Conservation (phyloP, 1,284 basidiomycete genomes). For the Lentinus polychrous region DNA sequence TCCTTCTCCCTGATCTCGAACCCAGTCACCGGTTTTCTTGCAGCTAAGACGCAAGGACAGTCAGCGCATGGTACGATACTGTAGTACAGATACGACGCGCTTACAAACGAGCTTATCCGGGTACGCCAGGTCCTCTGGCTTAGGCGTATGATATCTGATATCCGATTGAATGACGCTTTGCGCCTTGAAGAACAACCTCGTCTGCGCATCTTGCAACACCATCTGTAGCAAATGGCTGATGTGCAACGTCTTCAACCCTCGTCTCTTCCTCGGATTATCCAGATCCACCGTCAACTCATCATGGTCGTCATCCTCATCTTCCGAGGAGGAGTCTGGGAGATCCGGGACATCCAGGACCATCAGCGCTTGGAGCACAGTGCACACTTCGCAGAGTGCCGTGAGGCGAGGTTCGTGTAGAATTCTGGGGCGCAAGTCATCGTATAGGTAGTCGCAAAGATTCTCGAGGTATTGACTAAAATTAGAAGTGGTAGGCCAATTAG, state of each 20-base stretch:
- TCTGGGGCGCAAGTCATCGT: conserved; percentile 87
- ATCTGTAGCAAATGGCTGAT: conserved; percentile 75
- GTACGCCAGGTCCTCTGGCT: conserved; percentile 75
- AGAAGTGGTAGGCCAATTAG: conserved; percentile 2
- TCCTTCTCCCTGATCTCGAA: conserved; percentile 55
- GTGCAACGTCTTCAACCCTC: conserved; percentile 50
- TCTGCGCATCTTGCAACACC: conserved; percentile 92
- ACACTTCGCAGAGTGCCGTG: conserved; percentile 84
- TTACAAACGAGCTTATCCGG: conserved; percentile 69
- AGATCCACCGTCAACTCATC: conserved; percentile 38
- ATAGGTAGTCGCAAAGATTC: conserved; percentile 85
- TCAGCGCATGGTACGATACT: background rate
- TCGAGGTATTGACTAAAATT: conserved; percentile 73
- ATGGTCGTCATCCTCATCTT: conserved; percentile 31
- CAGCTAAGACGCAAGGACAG: conserved; percentile 27
- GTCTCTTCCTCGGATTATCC: conserved; percentile 25
- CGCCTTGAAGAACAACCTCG: conserved; percentile 88
- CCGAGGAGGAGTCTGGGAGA: conserved; percentile 26
- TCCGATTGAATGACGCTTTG: conserved; percentile 86
- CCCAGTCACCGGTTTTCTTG: conserved; percentile 34
- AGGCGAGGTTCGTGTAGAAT: conserved; percentile 88
- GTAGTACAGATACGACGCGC: conserved; percentile 18
- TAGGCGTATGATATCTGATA: conserved; percentile 75
- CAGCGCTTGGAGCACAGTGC: conserved; percentile 87
- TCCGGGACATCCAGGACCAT: conserved; percentile 80